Base-by-base conservation (phyloP, 257 asterid species). In the Ehretia macrophylla region DNA sequence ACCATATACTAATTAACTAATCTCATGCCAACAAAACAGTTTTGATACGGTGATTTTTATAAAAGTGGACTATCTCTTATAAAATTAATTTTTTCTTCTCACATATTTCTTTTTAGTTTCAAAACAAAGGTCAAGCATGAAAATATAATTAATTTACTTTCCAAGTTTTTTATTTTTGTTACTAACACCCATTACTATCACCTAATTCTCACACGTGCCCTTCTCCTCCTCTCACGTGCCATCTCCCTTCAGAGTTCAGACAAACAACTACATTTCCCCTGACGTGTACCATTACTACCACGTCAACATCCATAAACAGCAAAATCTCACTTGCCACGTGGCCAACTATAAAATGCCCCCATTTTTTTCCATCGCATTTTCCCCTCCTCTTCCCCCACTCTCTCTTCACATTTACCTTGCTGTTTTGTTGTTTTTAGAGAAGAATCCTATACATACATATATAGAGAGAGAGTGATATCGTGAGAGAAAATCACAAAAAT, bases 261-360 rank as follows among this genome's bases (percentile, higher is more conserved):
- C 69, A 69, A 59, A 61, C 82, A 47, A 37, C 62, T 68, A 62
- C 73, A 55, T 58, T n/a, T 10, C 10, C 18, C 74, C 75, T 69
- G 78, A 83, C 87, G 89, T 79, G 95, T 66, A 14, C 92, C 86
- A 76, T 51, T 67, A 63, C 17, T 32, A 65, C 83, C 87, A 81
- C 68, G 67, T 76, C 81, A 77, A 20, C 75, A 50, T 4, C 59
- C 61, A 46, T 42, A 42, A 42, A 10, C 47, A 14, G 47, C 47
- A 42, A 42, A 45, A 59, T 1, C 8, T 14, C 14, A 60, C 11
- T 8, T 20, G 59, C 88, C 47, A 42, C 47, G 47, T 42, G 47
- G 60, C 75, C 77, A 55, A 66, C 81, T 77, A 81, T 69, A 66
- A 68, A 78, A 76, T 76, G 79, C 83, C 76, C n/a, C 61, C 75